Evolutionary conservation across 768 basidiomycete genomes (phyloP).

Genomic region (Cystofilobasidium macerans): DNA sequence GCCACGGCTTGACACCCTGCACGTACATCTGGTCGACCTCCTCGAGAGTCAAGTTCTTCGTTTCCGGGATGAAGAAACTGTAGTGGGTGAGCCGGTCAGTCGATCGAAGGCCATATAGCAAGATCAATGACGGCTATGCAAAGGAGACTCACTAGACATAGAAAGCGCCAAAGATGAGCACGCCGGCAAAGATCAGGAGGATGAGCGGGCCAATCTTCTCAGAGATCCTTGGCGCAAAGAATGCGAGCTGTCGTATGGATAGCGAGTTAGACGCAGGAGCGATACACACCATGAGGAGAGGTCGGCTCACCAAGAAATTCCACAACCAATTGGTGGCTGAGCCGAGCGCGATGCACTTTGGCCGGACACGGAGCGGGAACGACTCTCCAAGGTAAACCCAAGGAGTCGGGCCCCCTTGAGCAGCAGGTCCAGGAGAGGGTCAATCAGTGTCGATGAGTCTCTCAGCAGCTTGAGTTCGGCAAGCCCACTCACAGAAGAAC

Average conservation of each 20-base stretch:
- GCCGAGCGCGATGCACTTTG: conserved; percentile 67
- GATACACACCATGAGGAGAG: conserved; percentile 38
- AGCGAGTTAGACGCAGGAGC: too few relatives aligned
- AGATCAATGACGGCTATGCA: too few relatives aligned
- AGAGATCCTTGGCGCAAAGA: conserved; percentile 50
- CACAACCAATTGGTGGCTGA: conserved; percentile 53
- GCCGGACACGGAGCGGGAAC: conserved; percentile 67
- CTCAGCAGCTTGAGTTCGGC: neutral
- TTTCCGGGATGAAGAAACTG: conserved; percentile 60
- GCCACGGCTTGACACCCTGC: conserved; percentile 50
- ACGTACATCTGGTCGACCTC: conserved; percentile 64
- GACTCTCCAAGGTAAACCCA: conserved; percentile 44
- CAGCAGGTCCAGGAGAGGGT: too few relatives aligned
- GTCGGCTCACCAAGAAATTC: conserved; percentile 66
- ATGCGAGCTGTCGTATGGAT: conserved; percentile 30
- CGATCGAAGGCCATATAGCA: too few relatives aligned
- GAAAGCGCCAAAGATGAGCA: conserved; percentile 52
- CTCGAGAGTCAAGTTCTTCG: conserved; percentile 63
- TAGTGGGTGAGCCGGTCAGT: neutral
- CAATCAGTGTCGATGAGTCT: too few relatives aligned
- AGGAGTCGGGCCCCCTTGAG: conserved; percentile 11
- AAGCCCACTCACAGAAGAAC: conserved; percentile 60
- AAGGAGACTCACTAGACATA: conserved; percentile 2
- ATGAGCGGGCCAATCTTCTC: conserved; percentile 60
- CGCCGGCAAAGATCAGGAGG: conserved; percentile 63